A percentile compares a stretch with the other conserved stretches of the same genome.
Evolutionary conservation across 768 basidiomycete species (phyloP).

Genomic region (Suillus subaureus): DNA sequence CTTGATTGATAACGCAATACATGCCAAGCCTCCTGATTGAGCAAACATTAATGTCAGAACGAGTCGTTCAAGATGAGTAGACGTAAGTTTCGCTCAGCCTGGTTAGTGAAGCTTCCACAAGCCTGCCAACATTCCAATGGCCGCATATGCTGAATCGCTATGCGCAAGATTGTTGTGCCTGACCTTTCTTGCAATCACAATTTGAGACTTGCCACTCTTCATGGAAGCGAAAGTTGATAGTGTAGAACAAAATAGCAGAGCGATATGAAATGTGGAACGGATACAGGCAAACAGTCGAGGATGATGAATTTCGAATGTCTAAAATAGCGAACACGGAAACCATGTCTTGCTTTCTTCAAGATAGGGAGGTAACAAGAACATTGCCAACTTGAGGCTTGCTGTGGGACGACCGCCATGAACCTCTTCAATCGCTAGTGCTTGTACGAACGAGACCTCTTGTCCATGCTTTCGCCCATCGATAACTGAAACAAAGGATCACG

Average conservation of each 20-base stretch:
- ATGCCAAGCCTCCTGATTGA: constrained; percentile 4
- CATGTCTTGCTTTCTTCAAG: constrained; percentile 47
- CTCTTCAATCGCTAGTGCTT: constrained; percentile 40
- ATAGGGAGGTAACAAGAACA: constrained; percentile 49
- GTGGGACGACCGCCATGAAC: constrained; percentile 43
- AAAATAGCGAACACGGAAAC: constrained; percentile 54
- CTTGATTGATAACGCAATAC: neutral
- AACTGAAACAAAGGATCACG: constrained; percentile 30
- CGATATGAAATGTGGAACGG: constrained; percentile 38
- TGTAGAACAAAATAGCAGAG: constrained; percentile 50
- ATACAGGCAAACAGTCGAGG: constrained; percentile 52
- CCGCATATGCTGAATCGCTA: neutral
- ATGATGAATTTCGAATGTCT: constrained; percentile 67
- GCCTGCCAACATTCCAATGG: neutral
- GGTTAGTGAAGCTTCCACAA: constrained; percentile 16
- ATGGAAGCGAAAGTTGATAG: constrained; percentile 41
- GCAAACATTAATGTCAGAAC: neutral
- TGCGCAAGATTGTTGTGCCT: constrained; percentile 30
- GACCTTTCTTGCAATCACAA: constrained; percentile 39
- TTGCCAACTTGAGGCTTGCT: constrained; percentile 45
- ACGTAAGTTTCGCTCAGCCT: constrained; percentile 10
- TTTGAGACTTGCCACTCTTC: constrained; percentile 39
- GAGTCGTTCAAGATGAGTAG: neutral
- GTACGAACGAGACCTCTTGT: constrained; percentile 42
- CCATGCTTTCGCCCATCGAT: constrained; percentile 31